Evolutionary conservation across 345 rosid genomes (phyloP).

Genomic region (Dimocarpus longan): DNA sequence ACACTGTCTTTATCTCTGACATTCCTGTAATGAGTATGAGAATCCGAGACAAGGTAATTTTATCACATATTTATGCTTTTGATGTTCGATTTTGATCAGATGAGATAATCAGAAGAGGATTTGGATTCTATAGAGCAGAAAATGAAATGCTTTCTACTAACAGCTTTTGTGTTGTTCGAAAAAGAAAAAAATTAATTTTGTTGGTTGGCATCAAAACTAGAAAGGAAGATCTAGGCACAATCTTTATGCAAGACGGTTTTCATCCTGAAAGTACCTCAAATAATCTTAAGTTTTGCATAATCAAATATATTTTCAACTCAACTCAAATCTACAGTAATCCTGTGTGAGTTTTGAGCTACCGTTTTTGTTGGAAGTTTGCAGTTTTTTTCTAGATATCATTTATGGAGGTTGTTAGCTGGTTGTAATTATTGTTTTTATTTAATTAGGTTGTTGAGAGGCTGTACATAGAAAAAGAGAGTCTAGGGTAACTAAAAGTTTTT

Average conservation of each 20-base stretch:
- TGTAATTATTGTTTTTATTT: no score
- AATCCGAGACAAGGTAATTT: slow-evolving; percentile 77
- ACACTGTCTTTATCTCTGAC: slow-evolving; percentile 76
- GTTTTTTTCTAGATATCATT: no score
- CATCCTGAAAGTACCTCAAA: background rate
- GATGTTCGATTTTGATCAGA: background rate
- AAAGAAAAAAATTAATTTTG: background rate
- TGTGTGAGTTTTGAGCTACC: background rate
- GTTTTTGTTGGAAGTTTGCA: no score
- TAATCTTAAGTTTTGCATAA: background rate
- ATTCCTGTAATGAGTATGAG: slow-evolving; percentile 87
- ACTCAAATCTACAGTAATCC: background rate
- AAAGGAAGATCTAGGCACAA: background rate
- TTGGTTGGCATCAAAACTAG: background rate
- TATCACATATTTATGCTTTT: background rate
- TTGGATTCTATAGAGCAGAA: background rate
- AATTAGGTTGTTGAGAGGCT: no score
- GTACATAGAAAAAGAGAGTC: no score
- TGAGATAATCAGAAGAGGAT: background rate
- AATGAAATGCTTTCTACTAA: background rate
- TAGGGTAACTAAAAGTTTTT: no score
- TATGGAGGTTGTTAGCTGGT: no score
- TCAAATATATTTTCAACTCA: background rate
- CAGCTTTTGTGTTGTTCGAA: no score
- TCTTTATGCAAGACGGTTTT: background rate